A percentile compares a stretch with the other conserved stretches of the same genome.
Conservation (phyloP, 1,139 yeast species). For the Debaryomyces nepalensis region DNA sequence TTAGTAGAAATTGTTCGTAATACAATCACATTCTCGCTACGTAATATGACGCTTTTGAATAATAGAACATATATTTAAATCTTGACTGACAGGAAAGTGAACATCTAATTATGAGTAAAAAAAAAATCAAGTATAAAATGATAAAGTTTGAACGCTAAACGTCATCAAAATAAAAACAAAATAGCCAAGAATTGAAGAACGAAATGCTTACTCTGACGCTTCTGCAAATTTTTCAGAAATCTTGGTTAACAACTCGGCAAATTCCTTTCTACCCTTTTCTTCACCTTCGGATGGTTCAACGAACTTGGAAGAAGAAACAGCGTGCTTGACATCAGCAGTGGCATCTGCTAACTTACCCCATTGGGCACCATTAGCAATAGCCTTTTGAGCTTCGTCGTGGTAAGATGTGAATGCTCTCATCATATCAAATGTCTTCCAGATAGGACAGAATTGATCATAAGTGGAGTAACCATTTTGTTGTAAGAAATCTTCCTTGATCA, state of each 20-base stretch:
- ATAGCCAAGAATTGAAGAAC: conserved; percentile 15
- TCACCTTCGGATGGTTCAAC: conserved; percentile 94
- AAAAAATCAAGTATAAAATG: conserved; percentile 1
- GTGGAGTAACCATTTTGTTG: conserved; percentile 99
- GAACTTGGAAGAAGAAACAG: conserved; percentile 93
- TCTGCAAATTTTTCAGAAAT: conserved; percentile 94
- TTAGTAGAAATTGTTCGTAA: too few relatives aligned
- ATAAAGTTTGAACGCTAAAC: background rate
- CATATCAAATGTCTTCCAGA: conserved; percentile 98
- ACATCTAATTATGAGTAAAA: conserved; percentile 11
- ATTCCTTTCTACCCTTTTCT: conserved; percentile 73
- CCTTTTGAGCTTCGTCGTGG: conserved; percentile 97
- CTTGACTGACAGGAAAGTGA: conserved; percentile 5
- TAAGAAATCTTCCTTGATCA: conserved; percentile 95
- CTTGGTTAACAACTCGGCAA: conserved; percentile 70
- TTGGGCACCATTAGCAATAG: conserved; percentile 89
- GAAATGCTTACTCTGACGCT: conserved; percentile 72
- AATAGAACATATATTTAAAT: conserved; percentile 1
- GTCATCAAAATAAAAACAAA: conserved; percentile 7
- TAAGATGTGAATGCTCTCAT: conserved; percentile 92
- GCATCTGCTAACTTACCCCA: conserved; percentile 93
- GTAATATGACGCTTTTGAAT: too few relatives aligned
- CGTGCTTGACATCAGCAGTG: conserved; percentile 87
- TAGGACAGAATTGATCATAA: conserved; percentile 98
- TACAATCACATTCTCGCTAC: too few relatives aligned